Evolutionary conservation across 805 yeast genomes (phyloP).

Genomic region (Lachancea fermentati): DNA sequence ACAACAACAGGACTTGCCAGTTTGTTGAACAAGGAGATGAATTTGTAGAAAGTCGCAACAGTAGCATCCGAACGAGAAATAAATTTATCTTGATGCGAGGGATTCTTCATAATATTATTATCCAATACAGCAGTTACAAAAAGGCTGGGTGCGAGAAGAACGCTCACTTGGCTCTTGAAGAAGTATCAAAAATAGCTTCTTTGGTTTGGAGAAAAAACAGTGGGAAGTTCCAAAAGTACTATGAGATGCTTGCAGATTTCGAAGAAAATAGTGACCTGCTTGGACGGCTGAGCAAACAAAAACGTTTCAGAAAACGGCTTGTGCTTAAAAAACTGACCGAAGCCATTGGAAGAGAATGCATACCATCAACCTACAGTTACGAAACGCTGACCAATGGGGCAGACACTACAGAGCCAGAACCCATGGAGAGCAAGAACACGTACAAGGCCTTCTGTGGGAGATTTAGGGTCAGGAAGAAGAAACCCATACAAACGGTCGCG

Average conservation of each 20-base stretch:
- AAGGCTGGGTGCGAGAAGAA: background rate
- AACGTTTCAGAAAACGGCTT: slow-evolving; percentile 1
- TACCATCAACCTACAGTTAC: slow-evolving; percentile 10
- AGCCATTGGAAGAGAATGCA: slow-evolving; percentile 7
- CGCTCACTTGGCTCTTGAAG: background rate
- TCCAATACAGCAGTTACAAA: background rate
- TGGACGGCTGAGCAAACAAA: slow-evolving; percentile 5
- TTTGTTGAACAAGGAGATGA: too few species aligned
- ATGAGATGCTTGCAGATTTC: background rate
- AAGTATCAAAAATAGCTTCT: slow-evolving; percentile 3
- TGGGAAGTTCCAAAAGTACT: slow-evolving; percentile 1
- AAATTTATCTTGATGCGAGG: slow-evolving; percentile 15
- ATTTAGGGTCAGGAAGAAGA: slow-evolving; percentile 10
- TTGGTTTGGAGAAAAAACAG: slow-evolving; percentile 3
- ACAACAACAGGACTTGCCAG: too few species aligned
- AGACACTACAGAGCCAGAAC: slow-evolving; percentile 5
- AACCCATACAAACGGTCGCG: slow-evolving; percentile 8
- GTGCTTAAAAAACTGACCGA: slow-evolving; percentile 4
- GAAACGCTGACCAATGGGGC: slow-evolving; percentile 10
- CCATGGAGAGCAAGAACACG: slow-evolving; percentile 10
- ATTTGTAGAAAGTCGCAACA: background rate
- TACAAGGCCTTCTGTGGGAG: slow-evolving; percentile 11
- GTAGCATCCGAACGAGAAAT: slow-evolving; percentile 11
- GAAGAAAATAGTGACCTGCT: background rate
- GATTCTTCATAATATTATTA: slow-evolving; percentile 9